Evolutionary conservation across 768 basidiomycete genomes (phyloP).

Genomic region (Coprinellus micaceus): DNA sequence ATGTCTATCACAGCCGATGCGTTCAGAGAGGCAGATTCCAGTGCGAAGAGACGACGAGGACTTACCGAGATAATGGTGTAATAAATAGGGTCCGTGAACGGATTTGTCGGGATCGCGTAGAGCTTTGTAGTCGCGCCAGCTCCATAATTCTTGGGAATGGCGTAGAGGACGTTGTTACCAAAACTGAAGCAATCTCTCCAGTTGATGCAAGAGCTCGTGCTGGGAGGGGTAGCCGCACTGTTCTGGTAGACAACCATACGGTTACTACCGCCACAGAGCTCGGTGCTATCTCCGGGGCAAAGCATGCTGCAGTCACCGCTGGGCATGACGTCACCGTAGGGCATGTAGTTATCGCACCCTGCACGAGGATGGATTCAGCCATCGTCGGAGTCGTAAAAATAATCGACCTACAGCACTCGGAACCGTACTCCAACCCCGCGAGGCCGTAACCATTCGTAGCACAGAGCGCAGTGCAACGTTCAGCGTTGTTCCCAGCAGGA

Average conservation of each 20-base stretch:
- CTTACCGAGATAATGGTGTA: slow-evolving; percentile 17
- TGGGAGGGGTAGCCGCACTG: slow-evolving; percentile 15
- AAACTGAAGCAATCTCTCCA: slow-evolving; percentile 14
- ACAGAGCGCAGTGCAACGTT: slow-evolving; percentile 15
- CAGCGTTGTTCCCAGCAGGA: slow-evolving; percentile 12
- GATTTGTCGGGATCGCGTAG: slow-evolving; percentile 16
- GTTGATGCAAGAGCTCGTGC: slow-evolving; percentile 14
- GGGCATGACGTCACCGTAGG: slow-evolving; percentile 8
- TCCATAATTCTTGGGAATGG: slow-evolving; percentile 11
- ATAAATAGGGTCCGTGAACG: slow-evolving; percentile 16
- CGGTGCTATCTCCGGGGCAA: slow-evolving; percentile 41
- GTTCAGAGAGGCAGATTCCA: no score
- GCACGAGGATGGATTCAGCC: not conserved
- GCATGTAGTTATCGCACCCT: slow-evolving; percentile 21
- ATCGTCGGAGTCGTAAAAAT: not conserved
- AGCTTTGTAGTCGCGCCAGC: slow-evolving; percentile 7
- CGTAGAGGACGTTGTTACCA: slow-evolving; percentile 14
- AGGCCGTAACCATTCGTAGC: slow-evolving; percentile 19
- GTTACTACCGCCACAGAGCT: slow-evolving; percentile 44
- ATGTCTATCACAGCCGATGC: slow-evolving; percentile 7
- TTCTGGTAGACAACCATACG: slow-evolving; percentile 44
- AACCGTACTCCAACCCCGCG: slow-evolving; percentile 7
- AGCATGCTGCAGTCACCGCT: slow-evolving; percentile 37
- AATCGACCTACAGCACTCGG: slow-evolving; percentile 12
- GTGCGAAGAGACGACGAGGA: no score